Evolutionary conservation across 495 filamentous ascomycete genomes (phyloP).

Genomic region (Aspergillus carlsbadensis): DNA sequence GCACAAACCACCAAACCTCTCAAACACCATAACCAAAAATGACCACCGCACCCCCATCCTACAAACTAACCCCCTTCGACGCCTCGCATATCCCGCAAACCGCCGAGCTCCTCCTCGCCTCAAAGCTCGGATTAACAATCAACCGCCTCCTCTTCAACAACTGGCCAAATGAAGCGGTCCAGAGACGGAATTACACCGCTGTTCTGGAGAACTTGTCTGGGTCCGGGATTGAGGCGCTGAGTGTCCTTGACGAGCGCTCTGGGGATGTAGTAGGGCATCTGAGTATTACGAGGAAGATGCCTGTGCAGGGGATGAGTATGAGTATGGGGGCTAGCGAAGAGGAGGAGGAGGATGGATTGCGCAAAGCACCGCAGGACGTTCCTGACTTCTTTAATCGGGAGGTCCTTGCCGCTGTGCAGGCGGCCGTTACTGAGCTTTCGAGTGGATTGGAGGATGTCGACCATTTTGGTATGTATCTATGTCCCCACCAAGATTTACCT

Average conservation of each 20-base stretch:
- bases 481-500: too few species aligned
- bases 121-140: slow-evolving; percentile 30
- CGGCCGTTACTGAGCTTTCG: slow-evolving; percentile 1
- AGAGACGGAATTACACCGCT: slow-evolving; percentile 14
- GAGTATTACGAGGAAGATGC: slow-evolving; percentile 1
- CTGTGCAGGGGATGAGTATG: not conserved
- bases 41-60: not conserved
- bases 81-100: slow-evolving; percentile 19
- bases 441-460: slow-evolving; percentile 12
- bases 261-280: slow-evolving; percentile 21
- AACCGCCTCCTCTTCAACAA: slow-evolving; percentile 30
- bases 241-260: slow-evolving; percentile 17
- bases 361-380: not conserved
- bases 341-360: too few species aligned
- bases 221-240: slow-evolving; percentile 1
- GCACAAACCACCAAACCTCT: too few species aligned
- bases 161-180: slow-evolving; percentile 28
- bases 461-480: slow-evolving; percentile 22
- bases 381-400: slow-evolving; percentile 18
- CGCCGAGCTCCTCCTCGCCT: slow-evolving; percentile 21
- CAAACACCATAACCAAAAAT: too few species aligned
- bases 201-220: slow-evolving; percentile 4
- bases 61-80: slow-evolving; percentile 17
- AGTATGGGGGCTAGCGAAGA: too few species aligned
- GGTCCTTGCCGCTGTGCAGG: slow-evolving; percentile 12